These are phyloP conservation scores for Phytomonas francai DNA, from an alignment of 208 protist genomes.

Conservation along the genomic window DNA sequence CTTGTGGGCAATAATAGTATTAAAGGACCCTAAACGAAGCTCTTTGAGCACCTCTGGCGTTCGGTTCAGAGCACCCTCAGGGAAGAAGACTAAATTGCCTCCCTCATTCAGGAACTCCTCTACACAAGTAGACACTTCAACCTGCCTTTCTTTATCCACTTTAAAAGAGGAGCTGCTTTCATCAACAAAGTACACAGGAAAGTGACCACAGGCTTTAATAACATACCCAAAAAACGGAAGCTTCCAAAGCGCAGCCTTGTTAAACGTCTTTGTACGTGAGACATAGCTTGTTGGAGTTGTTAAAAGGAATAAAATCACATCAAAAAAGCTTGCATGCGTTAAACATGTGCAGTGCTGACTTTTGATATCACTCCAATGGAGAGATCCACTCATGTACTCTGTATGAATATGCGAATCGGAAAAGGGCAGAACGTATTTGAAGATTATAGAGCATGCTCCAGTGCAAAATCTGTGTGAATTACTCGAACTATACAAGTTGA, in stretches of 20 bases:
- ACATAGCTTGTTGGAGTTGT: slow-evolving; percentile 46
- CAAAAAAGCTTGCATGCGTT: slow-evolving; percentile 85
- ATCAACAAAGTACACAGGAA: slow-evolving; percentile 79
- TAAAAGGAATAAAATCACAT: slow-evolving; percentile 67
- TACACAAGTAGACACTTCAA: slow-evolving; percentile 38
- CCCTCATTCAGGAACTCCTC: slow-evolving; percentile 44
- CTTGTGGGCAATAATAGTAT: slow-evolving; percentile 50
- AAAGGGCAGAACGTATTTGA: slow-evolving; percentile 38
- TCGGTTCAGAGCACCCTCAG: slow-evolving; percentile 77
- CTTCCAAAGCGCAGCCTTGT: slow-evolving; percentile 56
- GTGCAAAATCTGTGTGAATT: slow-evolving; percentile 10
- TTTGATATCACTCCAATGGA: slow-evolving; percentile 41
- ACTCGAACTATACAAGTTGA: background rate
- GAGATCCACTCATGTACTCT: slow-evolving; percentile 46
- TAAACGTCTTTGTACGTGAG: slow-evolving; percentile 50
- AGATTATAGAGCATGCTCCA: slow-evolving; percentile 25
- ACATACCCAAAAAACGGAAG: slow-evolving; percentile 73
- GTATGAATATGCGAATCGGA: slow-evolving; percentile 56
- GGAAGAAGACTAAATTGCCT: slow-evolving; percentile 77
- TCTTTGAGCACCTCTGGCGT: slow-evolving; percentile 66
- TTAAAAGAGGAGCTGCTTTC: slow-evolving; percentile 40
- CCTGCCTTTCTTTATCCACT: slow-evolving; percentile 80
- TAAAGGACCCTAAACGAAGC: slow-evolving; percentile 83
- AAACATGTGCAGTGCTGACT: slow-evolving; percentile 51
- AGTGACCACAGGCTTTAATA: slow-evolving; percentile 60